Conservation (phyloP, 73 alveolate genomes). For the Paramecium bursaria region DNA sequence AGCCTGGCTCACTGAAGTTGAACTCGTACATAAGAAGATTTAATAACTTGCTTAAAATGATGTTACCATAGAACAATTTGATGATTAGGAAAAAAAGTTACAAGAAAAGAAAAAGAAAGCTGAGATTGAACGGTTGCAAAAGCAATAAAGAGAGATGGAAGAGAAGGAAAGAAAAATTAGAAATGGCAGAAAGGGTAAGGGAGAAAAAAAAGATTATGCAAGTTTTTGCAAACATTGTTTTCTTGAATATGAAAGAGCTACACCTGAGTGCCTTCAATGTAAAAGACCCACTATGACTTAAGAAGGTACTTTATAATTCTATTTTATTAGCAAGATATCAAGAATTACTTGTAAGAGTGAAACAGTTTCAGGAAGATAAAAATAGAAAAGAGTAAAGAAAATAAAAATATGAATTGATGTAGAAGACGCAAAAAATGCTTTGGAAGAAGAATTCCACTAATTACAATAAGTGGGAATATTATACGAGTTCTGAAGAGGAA, state of each 20-base stretch:
- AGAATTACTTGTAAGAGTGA: slow-evolving; percentile 87
- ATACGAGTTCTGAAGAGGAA: slow-evolving; percentile 89
- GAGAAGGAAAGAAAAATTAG: slow-evolving; percentile 72
- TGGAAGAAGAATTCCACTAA: slow-evolving; percentile 93
- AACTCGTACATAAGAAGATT: slow-evolving; percentile 59
- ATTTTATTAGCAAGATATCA: slow-evolving; percentile 76
- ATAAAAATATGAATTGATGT: slow-evolving; percentile 95
- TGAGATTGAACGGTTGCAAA: slow-evolving; percentile 74
- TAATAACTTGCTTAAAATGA: slow-evolving; percentile 62
- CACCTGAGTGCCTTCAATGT: slow-evolving; percentile 89
- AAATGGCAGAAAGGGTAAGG: slow-evolving; percentile 97
- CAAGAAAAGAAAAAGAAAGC: slow-evolving; percentile 78
- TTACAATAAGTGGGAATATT: slow-evolving; percentile 98
- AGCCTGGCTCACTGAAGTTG: slow-evolving; percentile 73
- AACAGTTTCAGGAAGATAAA: slow-evolving; percentile 82
- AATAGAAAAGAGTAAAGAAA: slow-evolving; percentile 87
- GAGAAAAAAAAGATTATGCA: slow-evolving; percentile 87
- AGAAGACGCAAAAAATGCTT: slow-evolving; percentile 95
- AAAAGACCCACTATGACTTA: slow-evolving; percentile 80
- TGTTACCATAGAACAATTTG: slow-evolving; percentile 84
- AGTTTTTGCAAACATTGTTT: slow-evolving; percentile 91
- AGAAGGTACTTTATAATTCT: slow-evolving; percentile 78
- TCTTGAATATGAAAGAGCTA: slow-evolving; percentile 87
- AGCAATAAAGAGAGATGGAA: slow-evolving; percentile 79
- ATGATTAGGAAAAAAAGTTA: slow-evolving; percentile 76